phyloP scores from a whole-genome alignment of 495 filamentous ascomycete genomes.

The Penicillium cosmopolitanum region DNA sequence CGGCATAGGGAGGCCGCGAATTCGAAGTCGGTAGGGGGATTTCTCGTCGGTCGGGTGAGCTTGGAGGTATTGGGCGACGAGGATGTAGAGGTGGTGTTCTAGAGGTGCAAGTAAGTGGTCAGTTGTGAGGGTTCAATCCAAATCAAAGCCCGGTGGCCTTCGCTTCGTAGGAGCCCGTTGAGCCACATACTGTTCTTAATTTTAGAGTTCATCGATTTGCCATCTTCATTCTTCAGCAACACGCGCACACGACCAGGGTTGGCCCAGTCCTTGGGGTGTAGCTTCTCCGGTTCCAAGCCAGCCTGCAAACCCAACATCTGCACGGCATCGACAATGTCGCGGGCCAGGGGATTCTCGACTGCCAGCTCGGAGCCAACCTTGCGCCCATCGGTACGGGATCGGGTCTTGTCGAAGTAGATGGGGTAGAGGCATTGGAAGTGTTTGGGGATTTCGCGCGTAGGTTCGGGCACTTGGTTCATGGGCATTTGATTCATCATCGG shows the following conservation, averaged over 20 bases:
- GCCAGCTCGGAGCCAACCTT: constrained; percentile 72
- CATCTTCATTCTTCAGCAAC: constrained; percentile 63
- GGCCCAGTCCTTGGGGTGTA: constrained; percentile 95
- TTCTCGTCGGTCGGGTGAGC: constrained; percentile 75
- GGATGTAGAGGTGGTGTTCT: constrained; percentile 85
- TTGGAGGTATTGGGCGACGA: constrained; percentile 73
- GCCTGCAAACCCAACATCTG: constrained; percentile 70
- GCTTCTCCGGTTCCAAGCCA: constrained; percentile 87
- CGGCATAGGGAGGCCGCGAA: constrained; percentile 68
- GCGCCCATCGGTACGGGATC: constrained; percentile 76
- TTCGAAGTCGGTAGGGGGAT: constrained; percentile 64
- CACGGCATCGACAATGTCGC: constrained; percentile 86
- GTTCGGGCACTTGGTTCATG: constrained; percentile 39
- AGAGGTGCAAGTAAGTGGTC: not conserved
- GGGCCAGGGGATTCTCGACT: constrained; percentile 82
- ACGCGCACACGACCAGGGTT: constrained; percentile 92
- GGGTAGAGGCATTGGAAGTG: constrained; percentile 90
- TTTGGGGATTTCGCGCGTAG: constrained; percentile 63
- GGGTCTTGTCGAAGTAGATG: constrained; percentile 83
- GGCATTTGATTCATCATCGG: not conserved
- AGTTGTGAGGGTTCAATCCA: not conserved
- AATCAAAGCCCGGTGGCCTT: not conserved
- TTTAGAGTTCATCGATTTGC: constrained; percentile 46
- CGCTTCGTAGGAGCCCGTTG: not conserved
- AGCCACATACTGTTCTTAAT: constrained; percentile 75